Evolutionary conservation across 2,329 filamentous ascomycete genomes (phyloP).

Genomic region (Aspergillus pseudoterreus): DNA sequence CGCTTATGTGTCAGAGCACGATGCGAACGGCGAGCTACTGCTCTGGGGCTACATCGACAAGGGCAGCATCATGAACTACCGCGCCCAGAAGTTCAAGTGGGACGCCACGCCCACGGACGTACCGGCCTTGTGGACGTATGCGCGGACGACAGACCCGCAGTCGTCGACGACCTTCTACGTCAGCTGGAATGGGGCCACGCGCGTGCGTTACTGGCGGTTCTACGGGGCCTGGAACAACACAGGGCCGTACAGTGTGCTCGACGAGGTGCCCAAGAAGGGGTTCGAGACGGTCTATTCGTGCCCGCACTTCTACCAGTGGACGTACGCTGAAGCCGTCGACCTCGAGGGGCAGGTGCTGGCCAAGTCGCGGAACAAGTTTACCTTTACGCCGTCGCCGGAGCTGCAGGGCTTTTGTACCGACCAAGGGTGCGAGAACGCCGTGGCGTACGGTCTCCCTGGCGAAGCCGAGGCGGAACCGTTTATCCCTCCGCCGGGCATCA

Average conservation of each 20-base stretch:
- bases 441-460: constrained; percentile 26
- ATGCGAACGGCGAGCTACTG: constrained; percentile 33
- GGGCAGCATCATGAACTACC: constrained; percentile 39
- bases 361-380: constrained; percentile 30
- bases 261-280: constrained; percentile 28
- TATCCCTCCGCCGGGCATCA: constrained; percentile 29
- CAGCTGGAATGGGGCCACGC: constrained; percentile 42
- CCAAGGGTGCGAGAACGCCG: constrained; percentile 26
- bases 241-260: constrained; percentile 28
- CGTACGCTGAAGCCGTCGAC: constrained; percentile 36
- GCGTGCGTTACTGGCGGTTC: constrained; percentile 34
- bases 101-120: constrained; percentile 37
- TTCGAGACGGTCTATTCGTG: constrained; percentile 38
- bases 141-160: constrained; percentile 22
- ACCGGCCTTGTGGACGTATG: constrained; percentile 40
- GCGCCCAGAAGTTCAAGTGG: constrained; percentile 42
- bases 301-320: constrained; percentile 26
- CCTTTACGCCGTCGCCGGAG: constrained; percentile 34
- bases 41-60: constrained; percentile 36
- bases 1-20: constrained; percentile 37
- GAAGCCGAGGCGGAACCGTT: constrained; percentile 22
- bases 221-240: constrained; percentile 30
- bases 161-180: constrained; percentile 33
- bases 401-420: constrained; percentile 30
- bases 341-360: constrained; percentile 29